Evolutionary conservation across 257 asterid species (phyloP).

Genomic region (Perilla frutescens): DNA sequence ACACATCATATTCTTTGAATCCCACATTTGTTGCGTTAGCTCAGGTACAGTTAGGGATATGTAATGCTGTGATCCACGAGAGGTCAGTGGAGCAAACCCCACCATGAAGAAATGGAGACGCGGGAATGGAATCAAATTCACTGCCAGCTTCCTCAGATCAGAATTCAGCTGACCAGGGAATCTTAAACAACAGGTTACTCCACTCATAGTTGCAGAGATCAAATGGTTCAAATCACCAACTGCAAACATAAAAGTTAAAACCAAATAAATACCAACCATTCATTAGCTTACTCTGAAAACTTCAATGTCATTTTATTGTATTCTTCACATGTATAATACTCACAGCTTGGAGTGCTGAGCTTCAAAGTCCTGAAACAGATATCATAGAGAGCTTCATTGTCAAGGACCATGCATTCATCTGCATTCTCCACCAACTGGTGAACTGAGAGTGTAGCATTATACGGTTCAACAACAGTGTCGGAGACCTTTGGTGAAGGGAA

Average conservation of each 20-base stretch:
- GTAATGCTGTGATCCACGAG: conserved; percentile 90
- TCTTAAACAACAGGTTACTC: conserved; percentile 84
- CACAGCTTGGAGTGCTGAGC: conserved; percentile 96
- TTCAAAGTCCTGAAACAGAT: conserved; percentile 91
- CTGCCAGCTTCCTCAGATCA: conserved; percentile 79
- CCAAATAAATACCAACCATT: neutral
- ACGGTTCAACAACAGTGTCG: conserved; percentile 90
- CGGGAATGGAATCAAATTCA: conserved; percentile 85
- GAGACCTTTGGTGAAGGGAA: conserved; percentile 94
- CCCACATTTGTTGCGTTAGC: conserved; percentile 93
- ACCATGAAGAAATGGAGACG: conserved; percentile 97
- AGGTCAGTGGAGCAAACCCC: conserved; percentile 88
- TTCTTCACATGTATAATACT: conserved; percentile 36
- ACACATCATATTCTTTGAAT: conserved; percentile 92
- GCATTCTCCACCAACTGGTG: conserved; percentile 94
- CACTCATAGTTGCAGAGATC: conserved; percentile 93
- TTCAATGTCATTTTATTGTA: neutral
- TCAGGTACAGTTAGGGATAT: conserved; percentile 87
- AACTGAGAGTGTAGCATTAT: conserved; percentile 88
- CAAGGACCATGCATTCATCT: conserved; percentile 95
- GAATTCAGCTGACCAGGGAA: conserved; percentile 93
- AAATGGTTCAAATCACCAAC: conserved; percentile 91
- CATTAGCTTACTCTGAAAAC: conserved; percentile 12
- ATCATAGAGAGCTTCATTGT: conserved; percentile 89
- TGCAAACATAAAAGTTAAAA: conserved; percentile 36